Evolutionary conservation across 1,284 basidiomycete species (phyloP), one percentile per base, ranked within the genome.

Genomic region (Pascua guehoae): DNA sequence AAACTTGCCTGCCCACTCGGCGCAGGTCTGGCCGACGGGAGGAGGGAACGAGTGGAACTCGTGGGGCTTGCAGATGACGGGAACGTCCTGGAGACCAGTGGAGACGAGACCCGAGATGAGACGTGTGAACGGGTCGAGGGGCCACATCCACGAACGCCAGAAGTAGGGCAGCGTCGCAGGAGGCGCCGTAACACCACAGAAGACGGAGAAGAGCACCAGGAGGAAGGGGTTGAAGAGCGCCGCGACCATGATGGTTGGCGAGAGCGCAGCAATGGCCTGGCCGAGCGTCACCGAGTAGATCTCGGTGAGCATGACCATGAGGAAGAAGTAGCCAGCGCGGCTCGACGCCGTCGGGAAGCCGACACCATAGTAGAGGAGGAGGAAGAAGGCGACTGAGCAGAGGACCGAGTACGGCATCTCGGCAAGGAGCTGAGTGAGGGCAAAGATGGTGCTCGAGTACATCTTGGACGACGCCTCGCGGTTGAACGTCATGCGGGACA

Each of bases 141-240:
- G 68, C 61, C 55, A 70, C 60, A 53, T 57, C 68, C 89, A 92
- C 16, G 79, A 79, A 61, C 82, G 77, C 86, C 88, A 92, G 81
- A 91, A 92, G 41, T 76, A 73, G 44, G 81, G 80, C 74, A 91
- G 77, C 0, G 81, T 81, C 8, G 62, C 49, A 40, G 68, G 59
- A 0, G 89, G 89, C 53, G 91, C 84, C 2, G 87, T 86, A 38
- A 93, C 89, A 78, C 91, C 88, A 60, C 87, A 88, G 81, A 89
- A 88, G 16, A 86, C 82, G 12, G 81, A 76, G 55, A 89, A 82
- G 45, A 87, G 79, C 47, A 91, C 80, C 47, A 82, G 80, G 49
- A 91, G 62, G 80, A 88, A 89, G 7, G 90, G 88, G 67, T 89
- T 91, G 77, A 87, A 88, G 55, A 93, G 77, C 12, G 88, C 86